phyloP scores from a whole-genome alignment of 352 stramenopile species.

The Globisporangium apiculatum region DNA sequence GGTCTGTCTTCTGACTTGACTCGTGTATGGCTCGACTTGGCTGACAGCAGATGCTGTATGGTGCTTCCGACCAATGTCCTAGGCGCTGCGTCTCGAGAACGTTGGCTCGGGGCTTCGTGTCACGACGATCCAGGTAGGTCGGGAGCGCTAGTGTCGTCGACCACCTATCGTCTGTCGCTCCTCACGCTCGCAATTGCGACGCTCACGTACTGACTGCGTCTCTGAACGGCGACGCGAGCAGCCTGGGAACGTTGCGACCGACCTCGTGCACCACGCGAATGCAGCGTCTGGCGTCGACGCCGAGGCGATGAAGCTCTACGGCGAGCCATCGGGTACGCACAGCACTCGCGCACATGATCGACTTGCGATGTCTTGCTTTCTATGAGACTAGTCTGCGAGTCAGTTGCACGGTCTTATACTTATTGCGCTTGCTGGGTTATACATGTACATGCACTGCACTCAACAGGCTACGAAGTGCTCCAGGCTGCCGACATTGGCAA shows the following conservation, averaged over 20 bases:
- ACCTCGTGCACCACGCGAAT: constrained; percentile 84
- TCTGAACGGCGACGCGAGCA: constrained; percentile 10
- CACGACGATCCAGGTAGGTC: constrained; percentile 70
- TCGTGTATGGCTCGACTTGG: neutral
- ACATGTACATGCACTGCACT: neutral
- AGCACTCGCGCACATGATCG: neutral
- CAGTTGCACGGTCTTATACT: no score
- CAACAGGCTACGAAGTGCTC: constrained; percentile 64
- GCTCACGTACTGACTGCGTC: neutral
- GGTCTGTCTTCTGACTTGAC: neutral
- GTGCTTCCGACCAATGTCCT: neutral
- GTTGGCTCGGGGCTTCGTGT: constrained; percentile 81
- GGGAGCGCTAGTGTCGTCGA: neutral
- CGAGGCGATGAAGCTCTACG: constrained; percentile 73
- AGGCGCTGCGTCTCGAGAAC: constrained; percentile 76
- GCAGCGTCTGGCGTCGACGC: constrained; percentile 56
- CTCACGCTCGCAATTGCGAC: neutral
- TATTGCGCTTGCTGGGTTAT: no score
- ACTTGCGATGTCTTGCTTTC: no score
- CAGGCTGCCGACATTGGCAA: constrained; percentile 79
- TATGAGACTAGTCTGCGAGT: no score
- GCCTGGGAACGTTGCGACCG: constrained; percentile 89
- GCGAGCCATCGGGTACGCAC: constrained; percentile 32
- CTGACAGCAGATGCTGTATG: neutral
- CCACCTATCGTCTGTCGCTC: no score